These are phyloP conservation scores for Asparagopsis taxiformis DNA, from an alignment of 31 red algal genomes.

Conservation along the genomic window DNA sequence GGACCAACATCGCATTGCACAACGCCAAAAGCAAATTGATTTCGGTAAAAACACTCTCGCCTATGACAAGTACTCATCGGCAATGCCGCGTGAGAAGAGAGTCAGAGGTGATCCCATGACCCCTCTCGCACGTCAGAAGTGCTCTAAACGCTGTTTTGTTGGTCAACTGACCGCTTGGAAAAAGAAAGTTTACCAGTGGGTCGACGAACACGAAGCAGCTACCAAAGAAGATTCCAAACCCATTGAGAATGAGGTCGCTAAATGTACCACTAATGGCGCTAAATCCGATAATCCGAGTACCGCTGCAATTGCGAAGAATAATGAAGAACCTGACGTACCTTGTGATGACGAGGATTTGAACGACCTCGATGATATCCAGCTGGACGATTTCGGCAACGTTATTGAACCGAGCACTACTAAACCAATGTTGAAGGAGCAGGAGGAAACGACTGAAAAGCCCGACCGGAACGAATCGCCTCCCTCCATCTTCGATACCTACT, in stretches of 20 bases:
- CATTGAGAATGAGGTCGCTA: not conserved
- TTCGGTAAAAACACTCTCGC: conserved; percentile 81
- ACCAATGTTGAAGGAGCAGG: not conserved
- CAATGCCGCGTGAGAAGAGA: conserved; percentile 33
- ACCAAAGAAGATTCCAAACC: not conserved
- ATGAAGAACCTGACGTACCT: conserved; percentile 8
- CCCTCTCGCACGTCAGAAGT: conserved; percentile 47
- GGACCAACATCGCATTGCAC: conserved; percentile 57
- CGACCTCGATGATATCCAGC: conserved; percentile 68
- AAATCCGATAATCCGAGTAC: not conserved
- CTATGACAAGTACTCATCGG: conserved; percentile 66
- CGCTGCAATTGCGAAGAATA: not conserved
- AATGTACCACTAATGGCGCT: not conserved
- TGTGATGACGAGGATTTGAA: conserved; percentile 20
- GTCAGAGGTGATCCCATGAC: conserved; percentile 70
- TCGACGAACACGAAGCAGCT: conserved; percentile 22
- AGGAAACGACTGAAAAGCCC: not conserved
- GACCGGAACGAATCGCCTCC: not conserved
- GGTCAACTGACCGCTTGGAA: conserved; percentile 68
- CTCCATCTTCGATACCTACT: conserved; percentile 35
- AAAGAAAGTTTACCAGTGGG: conserved; percentile 57
- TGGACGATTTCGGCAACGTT: conserved; percentile 70
- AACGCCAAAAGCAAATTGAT: conserved; percentile 86
- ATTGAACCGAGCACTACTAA: not conserved
- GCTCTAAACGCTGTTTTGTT: conserved; percentile 57